Evolutionary conservation across 1,139 yeast species (phyloP), one percentile per base, ranked within the genome.

Genomic region (Yarrowia galli): DNA sequence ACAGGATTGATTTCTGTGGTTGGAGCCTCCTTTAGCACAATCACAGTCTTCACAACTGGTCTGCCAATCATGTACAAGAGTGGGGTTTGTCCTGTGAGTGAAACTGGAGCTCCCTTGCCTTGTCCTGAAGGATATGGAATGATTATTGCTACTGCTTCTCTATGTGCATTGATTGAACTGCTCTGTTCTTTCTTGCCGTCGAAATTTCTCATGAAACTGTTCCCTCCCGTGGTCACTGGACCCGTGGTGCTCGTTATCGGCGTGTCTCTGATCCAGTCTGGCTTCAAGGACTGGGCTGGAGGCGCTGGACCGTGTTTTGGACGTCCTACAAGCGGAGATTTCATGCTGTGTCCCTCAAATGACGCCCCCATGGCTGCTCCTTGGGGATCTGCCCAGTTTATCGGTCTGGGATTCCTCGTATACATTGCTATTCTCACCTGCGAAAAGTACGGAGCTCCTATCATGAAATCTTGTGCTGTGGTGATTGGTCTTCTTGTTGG

Each of bases 111-210:
- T 3, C 74, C 78, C n/a, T 82, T 90, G 68, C 85, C 97, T 1
- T 92, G 98, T 78, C 96, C 96, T 3, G 91, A 89, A 70, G 97
- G 96, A 1, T 92, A 91, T 75, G 98, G 97, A 70, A 87, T 87
- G n/a, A 83, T 92, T 56, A 79, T 92, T 71, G 97, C 90, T 53
- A 89, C 96, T 20, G 88, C 92, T n/a, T 82, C 86, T 67, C 84
- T 87, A 20, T 90, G 97, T 79, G 89, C 92, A 1, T 81, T 92
- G 51, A 75, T 92, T 36, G 96, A 91, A 81, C 82, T 92, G 53
- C 73, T 83, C 10, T 77, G 90, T 67, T 88, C 96, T 2, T 92
- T 92, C 76, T 78, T 89, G 72, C 97, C 97, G 15, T 86, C 97
- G 2, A 83, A 81, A 69, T 73, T 83, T 20, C 83, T 92, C 73